Conservation (phyloP, 768 basidiomycete genomes). For the Agrocybe praecox region DNA sequence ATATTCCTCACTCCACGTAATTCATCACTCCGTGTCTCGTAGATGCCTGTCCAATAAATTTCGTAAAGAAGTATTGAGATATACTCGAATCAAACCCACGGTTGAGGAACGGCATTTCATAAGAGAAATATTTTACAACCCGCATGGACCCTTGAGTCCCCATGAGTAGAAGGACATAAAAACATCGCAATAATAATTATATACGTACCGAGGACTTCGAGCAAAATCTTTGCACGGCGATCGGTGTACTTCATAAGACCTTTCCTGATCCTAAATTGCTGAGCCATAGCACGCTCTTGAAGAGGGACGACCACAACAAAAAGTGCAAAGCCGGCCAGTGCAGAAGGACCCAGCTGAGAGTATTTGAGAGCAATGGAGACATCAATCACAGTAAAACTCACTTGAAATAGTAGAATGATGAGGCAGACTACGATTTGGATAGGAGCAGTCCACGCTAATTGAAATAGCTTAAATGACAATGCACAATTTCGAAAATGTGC, state of each 20-base stretch:
- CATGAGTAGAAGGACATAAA: neutral
- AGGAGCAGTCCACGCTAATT: conserved; percentile 63
- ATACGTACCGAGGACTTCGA: conserved; percentile 58
- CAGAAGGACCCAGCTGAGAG: conserved; percentile 64
- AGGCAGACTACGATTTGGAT: conserved; percentile 65
- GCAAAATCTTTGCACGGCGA: conserved; percentile 60
- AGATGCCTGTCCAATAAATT: conserved; percentile 53
- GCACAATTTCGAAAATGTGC: neutral
- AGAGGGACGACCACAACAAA: conserved; percentile 66
- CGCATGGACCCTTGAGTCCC: conserved; percentile 54
- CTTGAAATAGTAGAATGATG: conserved; percentile 60
- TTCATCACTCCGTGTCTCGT: conserved; percentile 53
- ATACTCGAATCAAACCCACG: too few species aligned
- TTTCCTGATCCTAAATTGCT: conserved; percentile 55
- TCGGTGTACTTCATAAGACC: conserved; percentile 65
- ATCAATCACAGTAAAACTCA: conserved; percentile 16
- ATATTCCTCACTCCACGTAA: conserved; percentile 58
- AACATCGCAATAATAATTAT: neutral
- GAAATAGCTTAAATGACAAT: neutral
- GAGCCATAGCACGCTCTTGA: conserved; percentile 64
- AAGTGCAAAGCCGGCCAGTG: conserved; percentile 68
- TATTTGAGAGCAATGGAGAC: neutral
- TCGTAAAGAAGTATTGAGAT: too few species aligned
- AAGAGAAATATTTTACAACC: conserved; percentile 78
- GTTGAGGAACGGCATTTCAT: conserved; percentile 68